phyloP scores from a whole-genome alignment of 2,329 filamentous ascomycete species.

The Cercospora sojina region DNA sequence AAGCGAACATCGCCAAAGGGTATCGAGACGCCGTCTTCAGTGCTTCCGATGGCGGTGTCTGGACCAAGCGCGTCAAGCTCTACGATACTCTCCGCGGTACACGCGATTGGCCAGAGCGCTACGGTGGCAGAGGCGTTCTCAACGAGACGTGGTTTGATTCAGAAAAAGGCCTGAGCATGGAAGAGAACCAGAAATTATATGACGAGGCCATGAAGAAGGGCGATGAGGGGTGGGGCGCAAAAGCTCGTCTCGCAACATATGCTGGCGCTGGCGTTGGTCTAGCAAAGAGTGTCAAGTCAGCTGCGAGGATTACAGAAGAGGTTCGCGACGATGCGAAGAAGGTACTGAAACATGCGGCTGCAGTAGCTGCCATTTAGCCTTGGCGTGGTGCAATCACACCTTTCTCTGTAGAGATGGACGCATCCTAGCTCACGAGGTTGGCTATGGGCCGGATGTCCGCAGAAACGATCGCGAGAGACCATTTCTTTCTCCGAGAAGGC shows the following conservation, averaged over 20 bases:
- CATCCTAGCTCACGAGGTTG: neutral
- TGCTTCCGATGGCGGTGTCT: constrained; percentile 52
- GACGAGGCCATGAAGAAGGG: constrained; percentile 51
- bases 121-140: constrained; percentile 58
- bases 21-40: constrained; percentile 50
- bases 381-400: neutral
- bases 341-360: constrained; percentile 33
- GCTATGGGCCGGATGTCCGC: neutral
- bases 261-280: constrained; percentile 62
- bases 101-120: constrained; percentile 56
- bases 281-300: constrained; percentile 51
- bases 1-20: constrained; percentile 49
- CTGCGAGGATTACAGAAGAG: constrained; percentile 54
- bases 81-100: constrained; percentile 58
- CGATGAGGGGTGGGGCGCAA: constrained; percentile 54
- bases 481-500: neutral
- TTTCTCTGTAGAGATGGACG: neutral
- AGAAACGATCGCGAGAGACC: neutral
- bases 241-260: constrained; percentile 61
- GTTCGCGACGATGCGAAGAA: constrained; percentile 43
- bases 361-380: neutral
- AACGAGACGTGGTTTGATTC: constrained; percentile 54
- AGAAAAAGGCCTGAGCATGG: constrained; percentile 41
- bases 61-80: constrained; percentile 51
- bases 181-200: constrained; percentile 49